Evolutionary conservation across 2,329 filamentous ascomycete species (phyloP), one percentile per base, ranked within the genome.

Genomic region (Alternaria solani): DNA sequence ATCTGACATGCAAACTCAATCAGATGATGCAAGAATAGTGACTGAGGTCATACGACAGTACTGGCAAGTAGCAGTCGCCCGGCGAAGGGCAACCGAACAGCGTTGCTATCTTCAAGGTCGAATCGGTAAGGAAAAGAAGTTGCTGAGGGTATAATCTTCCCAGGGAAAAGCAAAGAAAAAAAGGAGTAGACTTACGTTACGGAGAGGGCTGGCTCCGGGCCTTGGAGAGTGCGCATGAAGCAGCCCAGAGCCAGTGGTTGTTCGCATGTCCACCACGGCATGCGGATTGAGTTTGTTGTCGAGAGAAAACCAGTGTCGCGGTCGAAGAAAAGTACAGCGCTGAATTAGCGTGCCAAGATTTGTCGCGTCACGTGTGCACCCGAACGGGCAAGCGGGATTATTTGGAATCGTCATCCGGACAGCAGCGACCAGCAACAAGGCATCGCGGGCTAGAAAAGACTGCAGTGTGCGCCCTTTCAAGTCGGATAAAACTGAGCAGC

Each of bases 91-190:
- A 76, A 83, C 88, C 89, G 89, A 66, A 86, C 83, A 90, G 86
- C 86, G 84, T 83, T 82, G 77, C 69, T 83, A 89, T 92, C 89
- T 88, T 93, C 91, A 94, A 89, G 89, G 90, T 88, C 91, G 91
- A 92, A 86, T 94, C 90, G 83, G 90, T 85, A 89, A 86, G 89
- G 89, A 91, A 93, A 93, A 92, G 91, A 93, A 93, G 91, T 90
- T 79, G 83, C 82, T 83, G 84, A 81, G 79, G 81, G 84, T 91
- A 87, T 93, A 91, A 93, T 93, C 90, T 89, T 86, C 82, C 81
- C 80, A 55, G 53, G 57, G 55, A 58, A 61, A 60, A 62, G 62
- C 61, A 59, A 59, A 65, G 47, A 39, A 58, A 25, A 20, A 59
- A 62, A 55, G 44, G 43, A 38, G 34, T 8, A 11, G 25, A 60